A percentile compares a stretch with the other conserved stretches of the same genome.
Conservation (phyloP, 164 flowering plant species). For the Vitis amurensis region DNA sequence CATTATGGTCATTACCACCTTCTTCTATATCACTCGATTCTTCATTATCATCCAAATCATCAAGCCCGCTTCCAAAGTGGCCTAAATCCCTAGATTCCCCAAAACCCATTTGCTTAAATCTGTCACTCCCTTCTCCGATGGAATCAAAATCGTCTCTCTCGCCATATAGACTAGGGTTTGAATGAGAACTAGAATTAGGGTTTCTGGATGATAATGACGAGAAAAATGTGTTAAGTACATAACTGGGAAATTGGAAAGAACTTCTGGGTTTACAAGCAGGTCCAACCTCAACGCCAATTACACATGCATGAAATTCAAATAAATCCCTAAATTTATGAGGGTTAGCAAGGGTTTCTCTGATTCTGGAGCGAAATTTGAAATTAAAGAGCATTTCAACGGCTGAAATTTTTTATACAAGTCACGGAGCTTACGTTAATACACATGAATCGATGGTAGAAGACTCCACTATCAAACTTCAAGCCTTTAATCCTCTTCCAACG, state of each 20-base stretch:
- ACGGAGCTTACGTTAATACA: background rate
- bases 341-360: constrained; percentile 3
- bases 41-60: constrained; percentile 15
- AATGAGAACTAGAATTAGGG: constrained; percentile 5
- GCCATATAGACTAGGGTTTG: background rate
- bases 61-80: constrained; percentile 17
- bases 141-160: constrained; percentile 16
- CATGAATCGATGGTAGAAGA: no score
- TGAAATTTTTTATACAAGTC: background rate
- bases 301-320: background rate
- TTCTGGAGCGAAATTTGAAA: background rate
- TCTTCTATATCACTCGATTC: constrained; percentile 20
- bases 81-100: constrained; percentile 17
- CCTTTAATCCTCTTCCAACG: no score
- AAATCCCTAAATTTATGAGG: background rate
- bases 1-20: constrained; percentile 25
- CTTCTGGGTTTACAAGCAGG: constrained; percentile 3
- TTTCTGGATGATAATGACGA: constrained; percentile 28
- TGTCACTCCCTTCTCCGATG: constrained; percentile 2
- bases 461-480: no score
- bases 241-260: background rate
- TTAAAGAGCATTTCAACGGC: no score
- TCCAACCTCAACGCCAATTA: constrained; percentile 9
- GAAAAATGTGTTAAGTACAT: constrained; percentile 6
- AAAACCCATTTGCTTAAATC: constrained; percentile 17